Base-by-base conservation (phyloP, 352 stramenopile genomes). In the Phytopythium delawarense region DNA sequence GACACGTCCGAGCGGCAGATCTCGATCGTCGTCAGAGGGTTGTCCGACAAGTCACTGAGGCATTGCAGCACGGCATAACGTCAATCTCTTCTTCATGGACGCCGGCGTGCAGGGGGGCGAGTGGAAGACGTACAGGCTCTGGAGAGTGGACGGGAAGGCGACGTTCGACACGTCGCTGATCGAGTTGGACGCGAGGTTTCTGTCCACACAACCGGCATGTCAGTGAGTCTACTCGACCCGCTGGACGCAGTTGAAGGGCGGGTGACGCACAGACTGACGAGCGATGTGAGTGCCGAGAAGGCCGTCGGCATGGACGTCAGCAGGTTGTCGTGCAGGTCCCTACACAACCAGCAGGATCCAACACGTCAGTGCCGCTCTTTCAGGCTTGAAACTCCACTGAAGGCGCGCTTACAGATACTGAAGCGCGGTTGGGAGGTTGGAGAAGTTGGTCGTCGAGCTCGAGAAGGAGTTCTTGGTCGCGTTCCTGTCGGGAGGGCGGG, bases 261-360 rank as follows among this genome's bases (percentile, higher is more conserved):
- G 20, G 16, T 5, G 30, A 78, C 79, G 21, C 74, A 91, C 82
- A 91, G 57, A 34, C 80, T 71, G 9, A 79, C 39, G 20, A 91
- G 81, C 9, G 73, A 75, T 0, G 69, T 74, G 30, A 88, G 70
- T 6, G 66, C 64, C 2, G 79, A 74, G 16, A 91, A 66, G 40
- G 75, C 62, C 0, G 67, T 61, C 5, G 82, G 82, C 9, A 89
- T 76, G 7, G 18, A 59, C n/a, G 69, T 79, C 7, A 92, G 58
- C 21, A 72, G 48, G 57, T 92, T 92, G 30, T 69, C 64, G 64
- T 77, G 88, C 59, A 89, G 39, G 44, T 92, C 80, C 5, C 81
- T 91, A 39, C 16, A 30, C 4, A 32, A 15, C 49, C 16, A 53
- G 7, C 46, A 52, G n/a, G 44, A 9, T 16, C 6, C 42, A 15